Base-by-base conservation (phyloP, 805 yeast species). In the Candida dajiaensis region DNA sequence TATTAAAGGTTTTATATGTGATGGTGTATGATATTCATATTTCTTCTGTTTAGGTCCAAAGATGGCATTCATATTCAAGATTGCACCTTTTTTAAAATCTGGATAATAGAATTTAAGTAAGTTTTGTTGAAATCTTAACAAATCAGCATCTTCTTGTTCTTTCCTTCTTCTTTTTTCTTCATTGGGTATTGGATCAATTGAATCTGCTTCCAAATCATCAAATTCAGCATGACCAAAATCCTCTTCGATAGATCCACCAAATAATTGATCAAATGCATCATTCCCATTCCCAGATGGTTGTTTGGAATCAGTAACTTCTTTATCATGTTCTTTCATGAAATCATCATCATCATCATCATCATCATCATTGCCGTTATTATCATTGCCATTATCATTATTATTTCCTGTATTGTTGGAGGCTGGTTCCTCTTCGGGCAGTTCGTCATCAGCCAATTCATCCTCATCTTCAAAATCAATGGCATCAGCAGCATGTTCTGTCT, bases 391-490 rank as follows among this genome's bases (percentile, higher is more conserved):
- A 15, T 26, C 33, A 23, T 22, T 26, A 11, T 40, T n/a, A 36
- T 8, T 20, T 36, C 21, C 21, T 21, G 20, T 56, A 8, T 54
- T 62, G 6, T 43, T 48, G 3, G 45, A 53, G 12, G 54, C 20
- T 7, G 39, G 44, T 22, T 51, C 51, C 48, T 48, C 72, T 26
- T 66, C 72, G 1, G 71, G 71, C 3, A 66, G 57, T 46, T 87
- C 95, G 20, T 90, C 97, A 21, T 90, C 97, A 0, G 97, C 97
- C 42, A 90, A 70, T 64, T 90, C 97, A 54, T 90, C 97, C 58
- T 87, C 95, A 62, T 88, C 96, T 59, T 88, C 97, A 62, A 86
- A 92, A 64, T 92, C 98, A 28, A 89, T 71, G 10, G 99, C 99
- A 63, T 90, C 92, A 7, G 80, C 96, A 1, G 94, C 90, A 64